phyloP scores from a whole-genome alignment of 352 stramenopile genomes.

The Phytophthora capsici region DNA sequence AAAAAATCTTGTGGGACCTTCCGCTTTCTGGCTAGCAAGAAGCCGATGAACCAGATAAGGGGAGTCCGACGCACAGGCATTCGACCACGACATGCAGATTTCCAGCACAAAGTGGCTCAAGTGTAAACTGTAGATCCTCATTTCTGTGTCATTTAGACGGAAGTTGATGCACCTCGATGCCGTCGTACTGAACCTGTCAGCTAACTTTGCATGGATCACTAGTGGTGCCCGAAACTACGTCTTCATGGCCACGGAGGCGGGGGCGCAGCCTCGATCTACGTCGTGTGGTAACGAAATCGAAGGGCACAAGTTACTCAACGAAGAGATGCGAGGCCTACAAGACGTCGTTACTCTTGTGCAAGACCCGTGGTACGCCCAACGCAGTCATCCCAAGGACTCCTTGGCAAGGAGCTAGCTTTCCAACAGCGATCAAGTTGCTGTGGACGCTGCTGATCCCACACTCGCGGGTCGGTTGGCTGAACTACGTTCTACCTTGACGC shows the following conservation, averaged over 20 bases:
- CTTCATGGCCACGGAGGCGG: constrained; percentile 72
- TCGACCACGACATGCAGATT: constrained; percentile 58
- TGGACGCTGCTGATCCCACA: constrained; percentile 36
- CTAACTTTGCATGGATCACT: constrained; percentile 79
- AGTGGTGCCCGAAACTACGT: constrained; percentile 67
- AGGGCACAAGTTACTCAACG: constrained; percentile 70
- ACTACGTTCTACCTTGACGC: constrained; percentile 55
- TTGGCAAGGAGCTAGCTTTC: constrained; percentile 50
- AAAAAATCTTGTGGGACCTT: too few species aligned
- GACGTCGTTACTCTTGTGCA: constrained; percentile 46
- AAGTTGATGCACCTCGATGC: constrained; percentile 53
- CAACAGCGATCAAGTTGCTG: constrained; percentile 41
- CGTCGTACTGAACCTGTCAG: constrained; percentile 57
- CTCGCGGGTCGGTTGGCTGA: constrained; percentile 42
- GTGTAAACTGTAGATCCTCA: constrained; percentile 34
- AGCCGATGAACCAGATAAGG: too few species aligned
- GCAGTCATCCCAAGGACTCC: constrained; percentile 32
- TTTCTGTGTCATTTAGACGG: constrained; percentile 37
- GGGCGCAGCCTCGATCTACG: constrained; percentile 65
- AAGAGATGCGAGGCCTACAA: constrained; percentile 68
- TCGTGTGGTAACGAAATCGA: constrained; percentile 80
- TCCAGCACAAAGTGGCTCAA: constrained; percentile 47
- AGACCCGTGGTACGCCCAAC: constrained; percentile 64
- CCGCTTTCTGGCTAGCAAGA: too few species aligned
- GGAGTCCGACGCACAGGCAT: too few species aligned